Conservation (phyloP, 306 rosid genomes). For the Lotus japonicus region DNA sequence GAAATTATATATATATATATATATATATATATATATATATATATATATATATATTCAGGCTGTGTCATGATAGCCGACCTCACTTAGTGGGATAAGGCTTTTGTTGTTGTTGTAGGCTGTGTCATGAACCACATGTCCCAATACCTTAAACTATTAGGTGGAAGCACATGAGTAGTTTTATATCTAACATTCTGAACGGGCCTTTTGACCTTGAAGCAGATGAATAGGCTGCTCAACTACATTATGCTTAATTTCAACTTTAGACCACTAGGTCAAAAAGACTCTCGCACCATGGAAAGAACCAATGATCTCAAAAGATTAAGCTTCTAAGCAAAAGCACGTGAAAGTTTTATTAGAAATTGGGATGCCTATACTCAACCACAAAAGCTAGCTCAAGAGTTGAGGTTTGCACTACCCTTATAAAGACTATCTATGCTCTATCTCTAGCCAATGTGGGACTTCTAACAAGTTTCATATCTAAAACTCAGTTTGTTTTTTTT, state of each 20-base stretch:
- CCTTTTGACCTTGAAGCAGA: not conserved
- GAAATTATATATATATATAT: conserved; percentile 2
- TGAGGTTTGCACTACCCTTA: no score
- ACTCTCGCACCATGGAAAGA: not conserved
- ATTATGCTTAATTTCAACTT: not conserved
- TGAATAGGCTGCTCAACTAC: not conserved
- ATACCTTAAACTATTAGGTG: not conserved
- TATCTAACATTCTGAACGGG: not conserved
- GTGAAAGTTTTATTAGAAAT: not conserved
- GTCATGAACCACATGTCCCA: not conserved
- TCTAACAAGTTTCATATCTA: no score
- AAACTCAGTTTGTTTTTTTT: no score
- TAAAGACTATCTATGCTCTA: no score
- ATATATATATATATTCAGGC: no score
- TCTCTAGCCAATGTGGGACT: no score
- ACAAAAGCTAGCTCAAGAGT: no score
- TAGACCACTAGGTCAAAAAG: not conserved
- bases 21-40: no score
- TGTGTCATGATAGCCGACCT: no score
- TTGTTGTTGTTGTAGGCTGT: no score
- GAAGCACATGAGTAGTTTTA: not conserved
- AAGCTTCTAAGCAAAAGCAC: not conserved
- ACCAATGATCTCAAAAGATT: not conserved
- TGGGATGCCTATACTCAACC: no score
- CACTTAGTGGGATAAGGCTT: no score